phyloP scores from a whole-genome alignment of 164 flowering plant species.

The Magnolia sinica region DNA sequence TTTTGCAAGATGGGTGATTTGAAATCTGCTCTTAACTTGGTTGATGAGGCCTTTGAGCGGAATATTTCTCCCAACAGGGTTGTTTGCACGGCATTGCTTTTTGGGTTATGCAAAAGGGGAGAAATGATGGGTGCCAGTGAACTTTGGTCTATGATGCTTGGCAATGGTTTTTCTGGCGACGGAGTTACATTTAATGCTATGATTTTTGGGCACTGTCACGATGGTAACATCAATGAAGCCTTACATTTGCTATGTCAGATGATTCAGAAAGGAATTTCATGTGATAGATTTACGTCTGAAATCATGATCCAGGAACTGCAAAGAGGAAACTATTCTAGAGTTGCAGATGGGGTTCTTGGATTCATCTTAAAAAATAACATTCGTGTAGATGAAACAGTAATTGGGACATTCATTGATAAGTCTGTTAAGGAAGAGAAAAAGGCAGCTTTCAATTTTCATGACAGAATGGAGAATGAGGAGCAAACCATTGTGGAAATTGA shows the following conservation, averaged over 20 bases:
- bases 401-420: background rate
- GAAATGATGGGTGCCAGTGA: background rate
- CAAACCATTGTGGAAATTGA: background rate
- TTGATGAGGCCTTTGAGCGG: constrained; percentile 1
- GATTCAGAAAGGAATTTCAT: background rate
- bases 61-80: background rate
- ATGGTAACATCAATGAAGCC: background rate
- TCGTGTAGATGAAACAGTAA: background rate
- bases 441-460: background rate
- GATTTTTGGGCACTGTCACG: background rate
- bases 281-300: background rate
- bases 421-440: background rate
- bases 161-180: background rate
- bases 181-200: background rate
- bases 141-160: background rate
- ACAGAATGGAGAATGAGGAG: constrained; percentile 1
- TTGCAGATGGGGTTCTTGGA: background rate
- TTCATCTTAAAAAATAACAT: background rate
- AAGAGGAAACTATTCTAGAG: background rate
- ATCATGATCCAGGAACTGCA: background rate
- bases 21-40: background rate
- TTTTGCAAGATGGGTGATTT: constrained; percentile 4
- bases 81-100: constrained; percentile 5
- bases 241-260: background rate
- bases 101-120: constrained; percentile 4